A percentile compares a stretch with the other conserved stretches of the same genome.
These are phyloP conservation scores for Boletus bicolor DNA, from an alignment of 768 basidiomycete genomes.

Conservation along the genomic window DNA sequence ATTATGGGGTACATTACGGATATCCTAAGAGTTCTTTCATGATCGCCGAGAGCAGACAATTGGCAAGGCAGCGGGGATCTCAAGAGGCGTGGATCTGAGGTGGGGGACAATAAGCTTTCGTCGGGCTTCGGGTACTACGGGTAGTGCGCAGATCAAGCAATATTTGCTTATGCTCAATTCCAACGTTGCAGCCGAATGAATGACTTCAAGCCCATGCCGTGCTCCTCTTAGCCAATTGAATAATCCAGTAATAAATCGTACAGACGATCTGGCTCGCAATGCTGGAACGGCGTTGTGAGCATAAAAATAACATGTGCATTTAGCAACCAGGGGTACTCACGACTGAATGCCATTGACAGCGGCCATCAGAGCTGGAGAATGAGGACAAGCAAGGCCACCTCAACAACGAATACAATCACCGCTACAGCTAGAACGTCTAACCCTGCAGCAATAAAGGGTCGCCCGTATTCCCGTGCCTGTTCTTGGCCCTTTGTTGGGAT, in stretches of 20 bases:
- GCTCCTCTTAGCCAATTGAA: conserved; percentile 11
- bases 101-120: conserved; percentile 7
- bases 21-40: not conserved
- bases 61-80: conserved; percentile 22
- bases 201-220: not conserved
- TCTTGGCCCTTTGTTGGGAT: conserved; percentile 61
- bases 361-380: conserved; percentile 39
- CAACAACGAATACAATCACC: conserved; percentile 56
- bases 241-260: conserved; percentile 14
- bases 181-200: conserved; percentile 1
- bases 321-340: conserved; percentile 2
- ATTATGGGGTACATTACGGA: conserved; percentile 3
- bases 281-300: not conserved
- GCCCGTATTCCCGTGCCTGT: conserved; percentile 61
- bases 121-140: conserved; percentile 2
- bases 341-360: conserved; percentile 11
- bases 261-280: conserved; percentile 5
- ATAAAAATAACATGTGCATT: not conserved
- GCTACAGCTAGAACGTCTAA: conserved; percentile 61
- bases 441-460: conserved; percentile 81
- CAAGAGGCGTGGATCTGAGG: conserved; percentile 9
- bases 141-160: not conserved
- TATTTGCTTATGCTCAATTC: not conserved
- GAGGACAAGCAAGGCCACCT: conserved; percentile 63
- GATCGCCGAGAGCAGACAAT: conserved; percentile 9